Percentiles rank a stretch among this genome's conserved stretches.
These are phyloP conservation scores for Fusarium gaditjirri DNA, from an alignment of 2,329 filamentous ascomycete genomes.

Conservation along the genomic window DNA sequence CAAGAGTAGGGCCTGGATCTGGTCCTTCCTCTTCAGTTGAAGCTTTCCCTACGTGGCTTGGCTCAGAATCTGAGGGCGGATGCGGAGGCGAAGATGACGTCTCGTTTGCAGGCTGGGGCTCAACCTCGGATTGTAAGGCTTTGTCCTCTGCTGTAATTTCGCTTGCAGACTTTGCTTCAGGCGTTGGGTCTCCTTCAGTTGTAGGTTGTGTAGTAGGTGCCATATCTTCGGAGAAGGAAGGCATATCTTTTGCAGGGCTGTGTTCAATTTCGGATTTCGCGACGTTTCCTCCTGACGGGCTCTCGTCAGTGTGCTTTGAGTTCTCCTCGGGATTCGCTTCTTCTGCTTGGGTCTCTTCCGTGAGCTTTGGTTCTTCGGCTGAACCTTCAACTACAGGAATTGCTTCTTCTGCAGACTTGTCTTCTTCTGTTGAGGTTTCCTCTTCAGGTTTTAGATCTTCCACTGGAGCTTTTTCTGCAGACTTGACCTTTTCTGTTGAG, in stretches of 20 bases:
- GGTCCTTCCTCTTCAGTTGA: background rate
- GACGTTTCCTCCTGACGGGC: background rate
- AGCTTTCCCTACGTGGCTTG: background rate
- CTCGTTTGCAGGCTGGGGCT: conserved; percentile 2
- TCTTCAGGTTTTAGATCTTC: background rate
- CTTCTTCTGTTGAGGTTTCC: background rate
- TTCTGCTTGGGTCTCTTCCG: background rate
- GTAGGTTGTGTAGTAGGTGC: background rate
- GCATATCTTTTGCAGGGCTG: background rate
- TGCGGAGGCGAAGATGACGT: background rate
- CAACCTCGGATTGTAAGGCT: conserved; percentile 2
- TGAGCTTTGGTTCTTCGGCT: background rate
- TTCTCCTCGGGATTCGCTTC: background rate
- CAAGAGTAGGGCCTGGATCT: background rate
- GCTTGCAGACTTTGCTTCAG: background rate
- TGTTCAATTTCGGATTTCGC: background rate
- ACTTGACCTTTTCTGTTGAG: background rate
- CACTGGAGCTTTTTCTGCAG: background rate
- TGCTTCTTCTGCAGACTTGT: background rate
- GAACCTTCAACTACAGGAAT: background rate
- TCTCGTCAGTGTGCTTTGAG: background rate
- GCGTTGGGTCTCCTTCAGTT: background rate
- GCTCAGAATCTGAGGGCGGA: background rate
- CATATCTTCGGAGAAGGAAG: background rate
- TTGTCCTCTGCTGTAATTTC: background rate